Conservation (phyloP, 805 yeast species). For the Candida dajiaensis region DNA sequence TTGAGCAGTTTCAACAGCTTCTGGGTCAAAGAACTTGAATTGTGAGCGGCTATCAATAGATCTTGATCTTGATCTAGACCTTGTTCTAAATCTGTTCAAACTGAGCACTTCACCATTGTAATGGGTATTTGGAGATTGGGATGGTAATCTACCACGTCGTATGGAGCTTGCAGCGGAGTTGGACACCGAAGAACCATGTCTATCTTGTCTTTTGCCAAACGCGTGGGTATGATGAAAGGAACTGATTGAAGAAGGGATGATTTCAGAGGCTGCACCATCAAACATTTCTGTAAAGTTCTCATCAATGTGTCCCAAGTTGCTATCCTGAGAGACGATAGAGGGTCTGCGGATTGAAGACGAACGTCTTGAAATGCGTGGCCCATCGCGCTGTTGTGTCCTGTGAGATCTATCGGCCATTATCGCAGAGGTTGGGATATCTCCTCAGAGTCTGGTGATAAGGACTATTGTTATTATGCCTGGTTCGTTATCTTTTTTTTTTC, state of each 20-base stretch:
- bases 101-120: conserved; percentile 14
- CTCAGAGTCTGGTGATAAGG: not conserved
- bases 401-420: not conserved
- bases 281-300: conserved; percentile 67
- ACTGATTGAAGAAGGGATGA: conserved; percentile 71
- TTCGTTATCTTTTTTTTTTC: not conserved
- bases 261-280: conserved; percentile 72
- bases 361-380: conserved; percentile 11
- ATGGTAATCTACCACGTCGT: conserved; percentile 20
- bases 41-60: conserved; percentile 31
- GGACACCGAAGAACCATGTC: conserved; percentile 10
- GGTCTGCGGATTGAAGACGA: conserved; percentile 27
- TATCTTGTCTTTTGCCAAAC: conserved; percentile 24
- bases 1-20: conserved; percentile 80
- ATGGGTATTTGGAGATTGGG: conserved; percentile 2
- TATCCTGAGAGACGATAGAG: conserved; percentile 25
- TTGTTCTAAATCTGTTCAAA: conserved; percentile 21
- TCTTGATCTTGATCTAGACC: conserved; percentile 30
- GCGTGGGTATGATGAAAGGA: conserved; percentile 68
- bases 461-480: not conserved
- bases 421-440: not conserved
- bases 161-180: conserved; percentile 24
- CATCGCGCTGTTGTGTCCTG: not conserved
- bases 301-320: conserved; percentile 29
- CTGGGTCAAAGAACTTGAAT: conserved; percentile 78